Base-by-base conservation (phyloP, 352 stramenopile species). In the Pythium phragmitis region DNA sequence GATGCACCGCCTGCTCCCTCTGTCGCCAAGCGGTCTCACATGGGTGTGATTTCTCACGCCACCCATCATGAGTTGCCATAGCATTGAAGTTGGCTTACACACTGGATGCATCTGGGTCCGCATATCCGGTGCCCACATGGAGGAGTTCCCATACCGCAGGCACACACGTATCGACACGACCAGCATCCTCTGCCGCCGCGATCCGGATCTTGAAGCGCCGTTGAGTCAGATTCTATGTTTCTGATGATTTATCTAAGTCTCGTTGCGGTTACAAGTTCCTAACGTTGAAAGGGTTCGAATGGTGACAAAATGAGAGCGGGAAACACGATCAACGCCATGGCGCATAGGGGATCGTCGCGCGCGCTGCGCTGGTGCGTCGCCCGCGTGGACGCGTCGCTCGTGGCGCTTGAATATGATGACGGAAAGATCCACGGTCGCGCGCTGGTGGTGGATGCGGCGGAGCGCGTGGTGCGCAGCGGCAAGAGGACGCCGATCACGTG, bases 171-270 rank as follows among this genome's bases (percentile, higher is more conserved):
- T 41, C 26, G 42, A 45, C 30, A 57, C 45, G 46, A 19, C 46
- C 42, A 48, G 7, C 45, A 43, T 26, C 26, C 54, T 61, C 54
- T 53, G 21, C 54, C 54, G 36, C 42, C 4, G 1, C 33, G 34
- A 43, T 30, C 19, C 5, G 7, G 56, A 62, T 62, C 56, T 55
- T 62, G 34, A 58, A 58, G 37, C 33, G 34, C 90, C 86, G 41
- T 72, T 90, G 11, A 83, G 74, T 58, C 82, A 92, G 57, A 88
- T 90, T 73, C 0, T 63, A 77, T 8, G 60, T 2, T 46, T 53
- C 28, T 33, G 54, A 36, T 51, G 26, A 3, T 3, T 1, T 3
- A 37, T 42, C 11, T 34, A 11, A 50, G 17, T 50, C 4, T 19
- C n/a, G 23, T 19, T 6, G 16, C 47, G 1, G 47, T 53, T 34